Evolutionary conservation across 495 filamentous ascomycete species (phyloP).

Genomic region (Sphaerosporella brunnea): DNA sequence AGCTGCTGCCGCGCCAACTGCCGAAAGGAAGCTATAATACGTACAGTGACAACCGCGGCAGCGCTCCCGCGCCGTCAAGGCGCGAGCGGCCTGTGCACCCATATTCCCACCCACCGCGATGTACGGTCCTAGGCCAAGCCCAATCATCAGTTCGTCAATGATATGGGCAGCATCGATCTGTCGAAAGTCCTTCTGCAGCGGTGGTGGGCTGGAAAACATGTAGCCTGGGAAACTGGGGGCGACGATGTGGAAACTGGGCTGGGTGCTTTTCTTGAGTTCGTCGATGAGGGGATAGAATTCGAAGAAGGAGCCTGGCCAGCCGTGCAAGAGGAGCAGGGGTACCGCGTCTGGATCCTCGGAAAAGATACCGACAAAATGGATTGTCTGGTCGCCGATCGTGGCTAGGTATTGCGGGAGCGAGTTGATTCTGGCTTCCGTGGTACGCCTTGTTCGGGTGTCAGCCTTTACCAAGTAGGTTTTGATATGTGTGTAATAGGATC

Average conservation of each 20-base stretch:
- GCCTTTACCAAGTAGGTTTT: too few species aligned
- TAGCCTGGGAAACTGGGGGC: constrained; percentile 49
- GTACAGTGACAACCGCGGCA: constrained; percentile 28
- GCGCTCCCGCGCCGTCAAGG: constrained; percentile 29
- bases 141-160: constrained; percentile 41
- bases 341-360: constrained; percentile 41
- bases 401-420: constrained; percentile 44
- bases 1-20: too few species aligned
- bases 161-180: constrained; percentile 31
- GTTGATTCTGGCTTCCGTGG: constrained; percentile 41
- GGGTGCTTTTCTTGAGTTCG: constrained; percentile 27
- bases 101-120: constrained; percentile 52
- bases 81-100: constrained; percentile 35
- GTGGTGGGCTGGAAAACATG: constrained; percentile 37
- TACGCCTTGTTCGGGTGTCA: too few species aligned
- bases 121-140: constrained; percentile 44
- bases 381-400: constrained; percentile 30
- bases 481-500: too few species aligned
- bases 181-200: constrained; percentile 34
- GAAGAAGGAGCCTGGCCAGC: constrained; percentile 38
- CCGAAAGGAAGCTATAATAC: constrained; percentile 33
- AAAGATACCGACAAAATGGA: constrained; percentile 49
- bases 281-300: constrained; percentile 35
- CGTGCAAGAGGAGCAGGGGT: constrained; percentile 43
- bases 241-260: constrained; percentile 46